Evolutionary conservation across 2,329 filamentous ascomycete species (phyloP).

Genomic region (Alternaria viburni): DNA sequence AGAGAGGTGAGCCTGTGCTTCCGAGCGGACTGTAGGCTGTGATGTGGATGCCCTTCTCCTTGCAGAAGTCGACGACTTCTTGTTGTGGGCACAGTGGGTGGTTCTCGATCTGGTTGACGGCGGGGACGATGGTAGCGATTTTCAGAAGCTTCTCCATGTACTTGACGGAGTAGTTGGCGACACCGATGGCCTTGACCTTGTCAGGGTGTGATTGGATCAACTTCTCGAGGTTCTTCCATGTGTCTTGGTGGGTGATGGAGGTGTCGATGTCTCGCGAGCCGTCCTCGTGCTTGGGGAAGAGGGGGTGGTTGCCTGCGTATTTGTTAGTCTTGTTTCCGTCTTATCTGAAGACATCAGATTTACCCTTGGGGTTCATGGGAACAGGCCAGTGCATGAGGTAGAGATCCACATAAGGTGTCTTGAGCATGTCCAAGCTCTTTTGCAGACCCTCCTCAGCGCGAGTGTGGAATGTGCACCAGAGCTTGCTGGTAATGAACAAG

Average conservation of each 20-base stretch:
- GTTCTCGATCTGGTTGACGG: conserved; percentile 77
- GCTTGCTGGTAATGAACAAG: conserved; percentile 83
- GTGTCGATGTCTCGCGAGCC: conserved; percentile 75
- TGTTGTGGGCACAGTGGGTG: conserved; percentile 74
- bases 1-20: conserved; percentile 56
- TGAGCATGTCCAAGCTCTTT: conserved; percentile 74
- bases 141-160: conserved; percentile 58
- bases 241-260: conserved; percentile 73
- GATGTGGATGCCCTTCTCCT: conserved; percentile 71
- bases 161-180: conserved; percentile 57
- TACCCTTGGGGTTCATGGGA: conserved; percentile 77
- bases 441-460: conserved; percentile 73
- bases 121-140: conserved; percentile 68
- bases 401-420: conserved; percentile 81
- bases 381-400: conserved; percentile 86
- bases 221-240: conserved; percentile 78
- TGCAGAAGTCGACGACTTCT: conserved; percentile 73
- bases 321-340: background rate
- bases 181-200: conserved; percentile 58
- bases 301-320: conserved; percentile 66
- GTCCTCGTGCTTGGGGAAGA: conserved; percentile 76
- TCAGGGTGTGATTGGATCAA: conserved; percentile 55
- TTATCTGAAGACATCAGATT: background rate
- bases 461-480: conserved; percentile 81
- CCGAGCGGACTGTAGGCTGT: conserved; percentile 69